Evolutionary conservation across 805 yeast genomes (phyloP).

Genomic region (Ogataea pini): DNA sequence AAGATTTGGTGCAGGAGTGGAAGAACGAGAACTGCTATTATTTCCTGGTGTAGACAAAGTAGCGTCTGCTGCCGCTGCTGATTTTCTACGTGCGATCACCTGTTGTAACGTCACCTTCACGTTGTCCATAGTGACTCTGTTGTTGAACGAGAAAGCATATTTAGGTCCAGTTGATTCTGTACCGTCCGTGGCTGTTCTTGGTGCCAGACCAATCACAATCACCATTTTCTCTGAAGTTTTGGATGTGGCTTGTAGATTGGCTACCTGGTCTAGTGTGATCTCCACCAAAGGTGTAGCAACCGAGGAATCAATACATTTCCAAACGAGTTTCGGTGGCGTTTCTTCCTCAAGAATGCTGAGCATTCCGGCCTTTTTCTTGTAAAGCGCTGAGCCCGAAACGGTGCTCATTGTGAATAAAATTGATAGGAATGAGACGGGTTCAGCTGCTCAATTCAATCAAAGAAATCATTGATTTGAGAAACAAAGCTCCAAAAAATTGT

Average conservation of each 20-base stretch:
- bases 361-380: slow-evolving; percentile 57
- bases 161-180: slow-evolving; percentile 26
- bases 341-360: slow-evolving; percentile 56
- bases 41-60: slow-evolving; percentile 17
- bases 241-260: slow-evolving; percentile 67
- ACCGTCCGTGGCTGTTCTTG: slow-evolving; percentile 34
- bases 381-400: slow-evolving; percentile 51
- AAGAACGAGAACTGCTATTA: slow-evolving; percentile 11
- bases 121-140: slow-evolving; percentile 73
- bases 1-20: slow-evolving; percentile 16
- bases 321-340: slow-evolving; percentile 53
- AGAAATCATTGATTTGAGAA: no score
- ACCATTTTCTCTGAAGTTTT: slow-evolving; percentile 66
- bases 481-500: not conserved
- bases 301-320: slow-evolving; percentile 57
- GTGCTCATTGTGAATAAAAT: slow-evolving; percentile 12
- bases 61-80: slow-evolving; percentile 47
- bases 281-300: slow-evolving; percentile 42
- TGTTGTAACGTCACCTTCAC: slow-evolving; percentile 68
- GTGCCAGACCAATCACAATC: slow-evolving; percentile 51
- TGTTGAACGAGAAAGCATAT: slow-evolving; percentile 62
- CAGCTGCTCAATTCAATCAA: no score
- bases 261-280: slow-evolving; percentile 43
- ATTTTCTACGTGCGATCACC: slow-evolving; percentile 64
- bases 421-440: no score